Evolutionary conservation across 2,329 filamentous ascomycete genomes (phyloP).

Genomic region (Periglandula ipomoeae): DNA sequence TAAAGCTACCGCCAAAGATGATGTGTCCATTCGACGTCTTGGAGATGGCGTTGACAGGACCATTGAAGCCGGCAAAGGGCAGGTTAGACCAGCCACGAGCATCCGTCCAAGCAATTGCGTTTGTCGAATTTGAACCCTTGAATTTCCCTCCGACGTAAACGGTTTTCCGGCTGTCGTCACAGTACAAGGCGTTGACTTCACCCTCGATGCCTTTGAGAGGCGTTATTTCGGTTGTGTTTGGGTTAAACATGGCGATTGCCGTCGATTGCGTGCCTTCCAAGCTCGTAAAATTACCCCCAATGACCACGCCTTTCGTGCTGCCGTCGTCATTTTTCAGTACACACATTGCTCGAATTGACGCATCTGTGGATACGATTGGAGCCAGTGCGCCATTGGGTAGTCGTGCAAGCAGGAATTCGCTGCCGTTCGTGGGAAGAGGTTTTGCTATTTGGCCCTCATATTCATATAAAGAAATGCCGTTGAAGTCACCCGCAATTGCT

Average conservation of each 20-base stretch:
- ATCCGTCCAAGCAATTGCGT: slow-evolving; percentile 75
- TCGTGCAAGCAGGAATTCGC: slow-evolving; percentile 68
- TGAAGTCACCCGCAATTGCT: slow-evolving; percentile 80
- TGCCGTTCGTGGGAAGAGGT: slow-evolving; percentile 62
- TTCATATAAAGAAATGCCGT: slow-evolving; percentile 82
- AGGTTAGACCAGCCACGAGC: slow-evolving; percentile 66
- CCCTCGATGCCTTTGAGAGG: slow-evolving; percentile 76
- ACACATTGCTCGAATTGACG: slow-evolving; percentile 83
- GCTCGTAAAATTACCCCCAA: slow-evolving; percentile 94
- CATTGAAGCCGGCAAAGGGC: slow-evolving; percentile 91
- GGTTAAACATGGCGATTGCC: slow-evolving; percentile 74
- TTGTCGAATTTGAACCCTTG: slow-evolving; percentile 68
- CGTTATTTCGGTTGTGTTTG: slow-evolving; percentile 58
- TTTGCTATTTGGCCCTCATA: slow-evolving; percentile 71
- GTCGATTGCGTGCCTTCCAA: slow-evolving; percentile 66
- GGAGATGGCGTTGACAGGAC: slow-evolving; percentile 76
- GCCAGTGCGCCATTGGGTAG: slow-evolving; percentile 81
- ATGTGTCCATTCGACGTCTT: slow-evolving; percentile 75
- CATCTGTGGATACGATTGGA: slow-evolving; percentile 67
- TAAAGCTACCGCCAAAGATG: slow-evolving; percentile 86
- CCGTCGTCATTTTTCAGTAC: slow-evolving; percentile 60
- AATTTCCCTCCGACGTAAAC: slow-evolving; percentile 92
- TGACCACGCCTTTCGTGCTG: slow-evolving; percentile 61
- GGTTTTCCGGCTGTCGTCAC: slow-evolving; percentile 66
- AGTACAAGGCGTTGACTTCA: slow-evolving; percentile 72